phyloP scores from a whole-genome alignment of 2,329 filamentous ascomycete genomes.

The Cyclaneusma minus region DNA sequence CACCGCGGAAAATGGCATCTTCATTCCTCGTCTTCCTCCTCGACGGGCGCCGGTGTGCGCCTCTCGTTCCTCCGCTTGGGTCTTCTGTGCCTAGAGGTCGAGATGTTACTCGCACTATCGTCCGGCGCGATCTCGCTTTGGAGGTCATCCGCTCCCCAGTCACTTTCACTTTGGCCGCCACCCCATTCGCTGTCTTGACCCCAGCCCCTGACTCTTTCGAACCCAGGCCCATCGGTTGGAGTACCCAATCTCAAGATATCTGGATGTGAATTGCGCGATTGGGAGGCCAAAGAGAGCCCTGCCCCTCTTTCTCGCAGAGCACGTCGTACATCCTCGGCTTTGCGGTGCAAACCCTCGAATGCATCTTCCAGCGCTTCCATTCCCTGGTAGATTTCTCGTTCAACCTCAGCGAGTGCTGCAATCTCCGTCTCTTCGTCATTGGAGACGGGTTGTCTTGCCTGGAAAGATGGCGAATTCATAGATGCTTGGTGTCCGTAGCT shows the following conservation, averaged over 20 bases:
- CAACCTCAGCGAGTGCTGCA: constrained; percentile 74
- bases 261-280: constrained; percentile 23
- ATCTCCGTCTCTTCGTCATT: constrained; percentile 92
- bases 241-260: constrained; percentile 15
- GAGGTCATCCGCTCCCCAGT: constrained; percentile 30
- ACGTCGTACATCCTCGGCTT: constrained; percentile 66
- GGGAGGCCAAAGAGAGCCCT: constrained; percentile 35
- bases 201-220: too few relatives aligned
- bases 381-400: constrained; percentile 80
- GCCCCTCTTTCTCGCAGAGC: constrained; percentile 70
- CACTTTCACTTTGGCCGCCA: constrained; percentile 19
- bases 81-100: constrained; percentile 49
- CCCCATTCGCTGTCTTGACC: constrained; percentile 7
- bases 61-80: constrained; percentile 54
- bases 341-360: constrained; percentile 78
- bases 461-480: too few relatives aligned
- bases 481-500: too few relatives aligned
- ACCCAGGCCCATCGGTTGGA: constrained; percentile 18
- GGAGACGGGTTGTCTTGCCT: constrained; percentile 48
- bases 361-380: constrained; percentile 94
- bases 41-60: constrained; percentile 56
- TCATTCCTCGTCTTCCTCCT: constrained; percentile 45
- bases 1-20: too few relatives aligned
- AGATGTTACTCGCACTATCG: constrained; percentile 69
- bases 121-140: constrained; percentile 54